Conservation (phyloP, 1,139 yeast genomes). For the Chernovozyma sophiae-reginae region DNA sequence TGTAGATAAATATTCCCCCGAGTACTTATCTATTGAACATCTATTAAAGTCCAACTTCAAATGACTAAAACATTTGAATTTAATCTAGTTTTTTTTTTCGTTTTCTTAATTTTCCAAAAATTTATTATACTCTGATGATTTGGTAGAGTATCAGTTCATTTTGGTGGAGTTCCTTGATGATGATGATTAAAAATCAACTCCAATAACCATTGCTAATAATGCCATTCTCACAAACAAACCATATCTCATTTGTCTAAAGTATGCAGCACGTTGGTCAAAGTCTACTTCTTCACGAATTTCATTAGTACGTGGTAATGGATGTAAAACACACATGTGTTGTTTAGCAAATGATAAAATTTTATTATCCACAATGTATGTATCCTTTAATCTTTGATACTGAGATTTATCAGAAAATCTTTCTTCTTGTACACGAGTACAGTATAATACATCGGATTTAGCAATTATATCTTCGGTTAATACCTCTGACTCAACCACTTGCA, state of each 20-base stretch:
- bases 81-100: neutral
- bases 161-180: too few relatives aligned
- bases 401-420: conserved; percentile 80
- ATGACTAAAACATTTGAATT: too few relatives aligned
- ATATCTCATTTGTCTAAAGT: conserved; percentile 98
- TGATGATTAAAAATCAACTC: conserved; percentile 66
- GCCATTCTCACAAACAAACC: conserved; percentile 99
- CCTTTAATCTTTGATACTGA: conserved; percentile 86
- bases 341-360: conserved; percentile 87
- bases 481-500: conserved; percentile 70
- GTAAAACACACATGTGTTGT: conserved; percentile 98
- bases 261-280: conserved; percentile 98
- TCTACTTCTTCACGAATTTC: conserved; percentile 98
- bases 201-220: conserved; percentile 93
- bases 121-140: too few relatives aligned
- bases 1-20: conserved; percentile 19
- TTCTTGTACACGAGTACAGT: conserved; percentile 97
- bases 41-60: neutral
- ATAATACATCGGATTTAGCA: conserved; percentile 87
- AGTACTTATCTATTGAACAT: conserved; percentile 13
- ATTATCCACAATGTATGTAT: conserved; percentile 89
- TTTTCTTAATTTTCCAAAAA: neutral
- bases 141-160: too few relatives aligned
- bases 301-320: conserved; percentile 95
- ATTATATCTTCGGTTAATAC: conserved; percentile 78